Evolutionary conservation across 208 protist genomes (phyloP).

Genomic region (Trypanosoma boissoni): DNA sequence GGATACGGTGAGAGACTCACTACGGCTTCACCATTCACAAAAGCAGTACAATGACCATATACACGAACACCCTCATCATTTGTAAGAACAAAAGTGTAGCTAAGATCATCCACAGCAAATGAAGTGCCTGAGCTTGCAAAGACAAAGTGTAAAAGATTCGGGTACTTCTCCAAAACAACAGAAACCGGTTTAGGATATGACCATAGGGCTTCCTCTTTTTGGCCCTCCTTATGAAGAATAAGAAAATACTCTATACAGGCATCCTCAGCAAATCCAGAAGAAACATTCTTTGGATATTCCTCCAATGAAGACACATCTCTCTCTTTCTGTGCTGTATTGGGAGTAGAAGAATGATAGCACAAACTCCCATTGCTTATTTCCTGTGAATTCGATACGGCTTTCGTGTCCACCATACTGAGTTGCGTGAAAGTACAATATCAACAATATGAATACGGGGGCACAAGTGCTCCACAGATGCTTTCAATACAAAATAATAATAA

Average conservation of each 20-base stretch:
- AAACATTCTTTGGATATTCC: constrained; percentile 24
- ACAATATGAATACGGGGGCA: too few species aligned
- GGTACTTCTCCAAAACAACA: constrained; percentile 35
- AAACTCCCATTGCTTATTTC: background rate
- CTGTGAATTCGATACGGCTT: background rate
- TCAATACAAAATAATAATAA: background rate
- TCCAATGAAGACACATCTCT: background rate
- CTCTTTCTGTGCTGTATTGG: constrained; percentile 2
- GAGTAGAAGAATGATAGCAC: background rate
- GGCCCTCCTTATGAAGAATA: constrained; percentile 6
- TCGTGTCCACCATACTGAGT: background rate
- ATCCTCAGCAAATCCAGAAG: constrained; percentile 2
- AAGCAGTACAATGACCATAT: constrained; percentile 67
- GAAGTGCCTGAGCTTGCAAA: constrained; percentile 49
- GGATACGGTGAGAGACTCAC: constrained; percentile 64
- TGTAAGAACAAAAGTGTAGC: constrained; percentile 79
- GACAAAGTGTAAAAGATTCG: constrained; percentile 60
- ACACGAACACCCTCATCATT: constrained; percentile 62
- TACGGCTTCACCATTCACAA: constrained; percentile 67
- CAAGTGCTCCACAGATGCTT: too few species aligned
- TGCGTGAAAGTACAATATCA: too few species aligned
- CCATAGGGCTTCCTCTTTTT: constrained; percentile 27
- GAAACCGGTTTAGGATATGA: constrained; percentile 44
- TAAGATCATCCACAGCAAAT: constrained; percentile 48
- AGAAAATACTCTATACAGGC: constrained; percentile 16